These are phyloP conservation scores for Emericellopsis atlantica DNA, from an alignment of 2,329 filamentous ascomycete species.

Conservation along the genomic window DNA sequence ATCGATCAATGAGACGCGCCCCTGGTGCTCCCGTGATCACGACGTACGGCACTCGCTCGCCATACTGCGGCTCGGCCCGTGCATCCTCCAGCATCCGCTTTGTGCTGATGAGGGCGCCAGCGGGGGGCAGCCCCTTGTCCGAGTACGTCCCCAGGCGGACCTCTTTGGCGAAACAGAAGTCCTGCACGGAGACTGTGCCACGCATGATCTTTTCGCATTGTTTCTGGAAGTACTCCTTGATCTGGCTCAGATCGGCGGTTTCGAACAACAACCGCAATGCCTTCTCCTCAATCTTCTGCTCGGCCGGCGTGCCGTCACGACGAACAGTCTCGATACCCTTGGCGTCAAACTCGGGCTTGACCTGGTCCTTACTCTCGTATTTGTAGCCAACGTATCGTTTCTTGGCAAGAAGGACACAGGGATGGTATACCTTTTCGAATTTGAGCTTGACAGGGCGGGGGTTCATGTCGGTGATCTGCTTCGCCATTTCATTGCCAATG, in stretches of 20 bases:
- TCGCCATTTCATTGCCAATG: constrained; percentile 85
- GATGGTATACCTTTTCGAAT: constrained; percentile 97
- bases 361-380: constrained; percentile 69
- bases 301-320: constrained; percentile 84
- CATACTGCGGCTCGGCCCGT: constrained; percentile 82
- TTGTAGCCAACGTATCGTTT: constrained; percentile 98
- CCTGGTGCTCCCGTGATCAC: constrained; percentile 82
- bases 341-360: constrained; percentile 81
- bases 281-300: constrained; percentile 94
- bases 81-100: constrained; percentile 79
- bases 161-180: constrained; percentile 92
- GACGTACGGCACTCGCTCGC: constrained; percentile 89
- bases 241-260: constrained; percentile 74
- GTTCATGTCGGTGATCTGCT: constrained; percentile 77
- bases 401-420: constrained; percentile 87
- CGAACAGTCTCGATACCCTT: constrained; percentile 98
- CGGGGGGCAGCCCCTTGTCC: constrained; percentile 65
- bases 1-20: constrained; percentile 75
- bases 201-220: constrained; percentile 91
- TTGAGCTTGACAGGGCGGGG: constrained; percentile 89
- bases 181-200: constrained; percentile 77
- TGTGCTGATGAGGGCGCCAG: constrained; percentile 80
- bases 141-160: constrained; percentile 79
- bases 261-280: constrained; percentile 81
- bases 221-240: constrained; percentile 80